Conservation (phyloP, 164 flowering plant species). For the Vitis rotundifolia region DNA sequence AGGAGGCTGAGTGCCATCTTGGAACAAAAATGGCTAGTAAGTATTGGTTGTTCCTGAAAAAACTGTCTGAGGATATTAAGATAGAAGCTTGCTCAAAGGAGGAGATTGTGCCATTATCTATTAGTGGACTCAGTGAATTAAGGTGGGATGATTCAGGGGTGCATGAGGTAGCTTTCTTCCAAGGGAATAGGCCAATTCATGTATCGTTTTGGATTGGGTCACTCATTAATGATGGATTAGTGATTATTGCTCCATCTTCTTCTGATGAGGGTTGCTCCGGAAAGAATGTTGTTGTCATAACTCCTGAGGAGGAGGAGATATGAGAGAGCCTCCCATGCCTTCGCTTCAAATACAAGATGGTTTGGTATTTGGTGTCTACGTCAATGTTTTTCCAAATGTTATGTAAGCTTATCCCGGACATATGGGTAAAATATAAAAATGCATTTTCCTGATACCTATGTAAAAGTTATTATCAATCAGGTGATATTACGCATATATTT, state of each 20-base stretch:
- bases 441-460: too few relatives aligned
- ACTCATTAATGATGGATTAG: constrained; percentile 13
- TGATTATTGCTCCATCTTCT: constrained; percentile 25
- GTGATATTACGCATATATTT: too few relatives aligned
- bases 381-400: too few relatives aligned
- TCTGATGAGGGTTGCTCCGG: background rate
- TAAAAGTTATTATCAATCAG: too few relatives aligned
- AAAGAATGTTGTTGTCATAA: constrained; percentile 14
- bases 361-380: too few relatives aligned
- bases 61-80: constrained; percentile 3
- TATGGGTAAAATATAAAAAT: too few relatives aligned
- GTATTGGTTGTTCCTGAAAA: constrained; percentile 20
- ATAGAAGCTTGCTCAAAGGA: constrained; percentile 16
- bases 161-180: constrained; percentile 17
- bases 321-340: too few relatives aligned
- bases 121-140: background rate
- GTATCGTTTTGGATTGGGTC: constrained; percentile 38
- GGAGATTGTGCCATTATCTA: background rate
- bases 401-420: too few relatives aligned
- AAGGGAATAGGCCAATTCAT: constrained; percentile 23
- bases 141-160: constrained; percentile 26
- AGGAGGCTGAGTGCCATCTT: constrained; percentile 28
- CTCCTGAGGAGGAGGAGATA: constrained; percentile 4
- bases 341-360: too few relatives aligned
- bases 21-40: constrained; percentile 15